Percentiles rank a stretch among this genome's conserved stretches.
Conservation (phyloP, 805 yeast species). For the Yamadazyma sp. region DNA sequence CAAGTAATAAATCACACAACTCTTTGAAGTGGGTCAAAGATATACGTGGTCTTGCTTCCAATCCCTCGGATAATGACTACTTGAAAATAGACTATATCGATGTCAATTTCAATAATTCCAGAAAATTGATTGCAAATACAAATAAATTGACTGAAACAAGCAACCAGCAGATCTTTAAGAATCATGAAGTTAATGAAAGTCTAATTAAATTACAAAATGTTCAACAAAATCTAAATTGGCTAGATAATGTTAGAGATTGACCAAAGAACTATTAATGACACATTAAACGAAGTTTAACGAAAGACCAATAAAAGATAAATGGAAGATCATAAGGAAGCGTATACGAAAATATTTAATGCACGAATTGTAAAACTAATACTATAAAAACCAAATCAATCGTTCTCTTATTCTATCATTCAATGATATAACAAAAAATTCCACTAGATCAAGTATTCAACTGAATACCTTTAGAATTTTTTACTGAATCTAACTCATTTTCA, state of each 20-base stretch:
- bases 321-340: too few species aligned
- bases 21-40: conserved; percentile 13
- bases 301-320: too few species aligned
- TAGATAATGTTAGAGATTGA: neutral
- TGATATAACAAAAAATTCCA: neutral
- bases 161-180: conserved; percentile 1
- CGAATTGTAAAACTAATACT: neutral
- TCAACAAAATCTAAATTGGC: conserved; percentile 8
- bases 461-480: conserved; percentile 2
- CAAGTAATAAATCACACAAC: too few species aligned
- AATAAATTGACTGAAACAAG: conserved; percentile 10
- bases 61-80: conserved; percentile 20
- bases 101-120: conserved; percentile 31
- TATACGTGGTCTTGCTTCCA: conserved; percentile 13
- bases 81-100: conserved; percentile 33
- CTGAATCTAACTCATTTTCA: conserved; percentile 7
- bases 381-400: neutral
- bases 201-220: conserved; percentile 10
- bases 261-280: neutral
- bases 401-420: neutral
- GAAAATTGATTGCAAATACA: conserved; percentile 23
- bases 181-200: conserved; percentile 12
- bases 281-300: neutral
- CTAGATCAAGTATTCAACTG: conserved; percentile 2
- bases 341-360: too few species aligned